Percentiles rank a stretch among this genome's conserved stretches.
These are phyloP conservation scores for Cryptococcus sp. DNA, from an alignment of 1,284 basidiomycete genomes.

Conservation along the genomic window DNA sequence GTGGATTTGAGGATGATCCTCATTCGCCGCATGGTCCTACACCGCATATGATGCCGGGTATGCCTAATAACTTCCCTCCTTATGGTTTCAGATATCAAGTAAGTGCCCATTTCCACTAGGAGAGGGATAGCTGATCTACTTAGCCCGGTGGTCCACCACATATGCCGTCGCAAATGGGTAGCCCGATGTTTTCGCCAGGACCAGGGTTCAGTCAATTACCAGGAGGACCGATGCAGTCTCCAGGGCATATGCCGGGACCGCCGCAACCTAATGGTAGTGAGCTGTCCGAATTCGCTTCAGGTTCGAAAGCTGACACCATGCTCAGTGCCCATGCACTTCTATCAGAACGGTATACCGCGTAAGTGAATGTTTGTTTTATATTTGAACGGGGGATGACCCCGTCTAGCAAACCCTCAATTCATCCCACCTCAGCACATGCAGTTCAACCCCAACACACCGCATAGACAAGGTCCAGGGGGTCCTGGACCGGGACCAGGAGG, in stretches of 20 bases:
- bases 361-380: conserved; percentile 1
- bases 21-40: conserved; percentile 17
- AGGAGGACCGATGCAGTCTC: conserved; percentile 14
- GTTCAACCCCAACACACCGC: conserved; percentile 24
- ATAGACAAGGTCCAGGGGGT: conserved; percentile 17
- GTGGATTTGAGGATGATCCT: conserved; percentile 21
- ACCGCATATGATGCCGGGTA: conserved; percentile 20
- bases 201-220: conserved; percentile 25
- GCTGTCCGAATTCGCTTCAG: conserved; percentile 1
- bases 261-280: conserved; percentile 33
- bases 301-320: not conserved
- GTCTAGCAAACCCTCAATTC: conserved; percentile 31
- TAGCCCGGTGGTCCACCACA: conserved; percentile 33
- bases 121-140: not conserved
- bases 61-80: conserved; percentile 29
- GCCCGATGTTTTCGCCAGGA: conserved; percentile 37
- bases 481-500: conserved; percentile 13
- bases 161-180: conserved; percentile 20
- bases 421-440: conserved; percentile 39
- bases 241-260: conserved; percentile 11
- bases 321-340: conserved; percentile 30
- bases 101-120: not conserved
- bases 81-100: conserved; percentile 32
- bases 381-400: conserved; percentile 6
- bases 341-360: conserved; percentile 27